phyloP scores from a whole-genome alignment of 768 basidiomycete species.

The Lepiota venenata region DNA sequence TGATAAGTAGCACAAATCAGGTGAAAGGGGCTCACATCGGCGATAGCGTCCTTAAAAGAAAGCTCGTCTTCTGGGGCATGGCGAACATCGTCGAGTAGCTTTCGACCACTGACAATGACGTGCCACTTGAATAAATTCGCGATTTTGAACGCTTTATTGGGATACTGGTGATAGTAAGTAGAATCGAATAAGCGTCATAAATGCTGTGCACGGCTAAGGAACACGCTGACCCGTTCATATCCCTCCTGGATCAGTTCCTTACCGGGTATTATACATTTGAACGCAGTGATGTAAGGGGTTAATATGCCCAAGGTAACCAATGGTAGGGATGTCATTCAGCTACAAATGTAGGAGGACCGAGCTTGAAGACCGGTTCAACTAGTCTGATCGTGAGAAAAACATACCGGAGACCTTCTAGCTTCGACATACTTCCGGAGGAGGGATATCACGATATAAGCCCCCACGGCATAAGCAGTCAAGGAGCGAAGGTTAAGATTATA shows the following conservation, averaged over 20 bases:
- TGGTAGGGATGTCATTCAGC: conserved; percentile 18
- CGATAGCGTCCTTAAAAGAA: conserved; percentile 14
- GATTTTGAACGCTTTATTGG: conserved; percentile 10
- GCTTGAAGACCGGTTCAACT: not conserved
- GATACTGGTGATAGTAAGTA: conserved; percentile 3
- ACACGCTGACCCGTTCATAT: conserved; percentile 16
- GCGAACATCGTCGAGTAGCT: conserved; percentile 30
- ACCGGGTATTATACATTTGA: conserved; percentile 20
- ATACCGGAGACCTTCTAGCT: conserved; percentile 8
- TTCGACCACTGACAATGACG: conserved; percentile 25
- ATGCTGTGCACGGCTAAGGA: not conserved
- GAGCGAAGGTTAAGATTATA: not conserved
- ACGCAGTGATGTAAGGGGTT: conserved; percentile 20
- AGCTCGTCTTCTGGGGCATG: conserved; percentile 27
- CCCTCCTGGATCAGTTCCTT: conserved; percentile 22
- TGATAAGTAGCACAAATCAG: not conserved
- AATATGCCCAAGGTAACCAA: conserved; percentile 23
- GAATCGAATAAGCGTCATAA: not conserved
- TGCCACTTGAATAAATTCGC: conserved; percentile 25
- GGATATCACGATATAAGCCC: not conserved
- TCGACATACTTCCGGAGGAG: conserved; percentile 4
- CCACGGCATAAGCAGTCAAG: not conserved
- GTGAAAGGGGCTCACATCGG: conserved; percentile 1
- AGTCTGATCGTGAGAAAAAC: not conserved
- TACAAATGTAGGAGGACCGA: not conserved